Evolutionary conservation across 2,329 filamentous ascomycete species (phyloP), one percentile per base, ranked within the genome.

Genomic region (Colletotrichum coccodes): DNA sequence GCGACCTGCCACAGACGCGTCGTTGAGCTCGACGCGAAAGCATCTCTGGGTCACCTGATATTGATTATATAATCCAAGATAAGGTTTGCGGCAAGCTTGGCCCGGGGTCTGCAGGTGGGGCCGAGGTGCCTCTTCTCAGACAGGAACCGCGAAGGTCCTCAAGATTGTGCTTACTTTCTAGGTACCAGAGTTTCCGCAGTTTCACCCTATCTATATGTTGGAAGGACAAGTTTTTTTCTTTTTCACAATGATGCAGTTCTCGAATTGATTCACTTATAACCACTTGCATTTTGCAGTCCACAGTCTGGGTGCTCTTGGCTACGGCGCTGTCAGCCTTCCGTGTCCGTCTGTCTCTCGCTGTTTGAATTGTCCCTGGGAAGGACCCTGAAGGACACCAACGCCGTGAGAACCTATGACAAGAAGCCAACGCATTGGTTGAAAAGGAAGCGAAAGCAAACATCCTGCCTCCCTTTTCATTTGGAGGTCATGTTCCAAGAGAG

Each of bases 1-100:
- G 57, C 57, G 32, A 50, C 32, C 34, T 9, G 6, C 3, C 16
- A 32, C 23, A 50, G 53, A 64, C 70, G 67, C 67, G 67, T 68
- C 67, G 67, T 61, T 4, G 18, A 53, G n/a, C 34, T 44, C 38
- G 18, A 66, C 70, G 70, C 70, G 68, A 72, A 69, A 70, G 32
- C 66, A 49, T 62, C 54, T 69, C 68, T 60, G 47, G 28, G 30
- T 72, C 70, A 72, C 70, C 58, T 72, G 68, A 46, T 16, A 1
- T 0, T 7, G 18, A 36, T 60, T 56, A 64, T 4, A n/a, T 57
- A 65, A 69, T 18, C 28, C 3, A 1, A 36, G 23, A 52, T 57
- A 58, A 50, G 46, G 36, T 58, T 53, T 30, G 42, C 7, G 34
- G 28, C 28, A 9, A 23, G 14, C 54, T 46, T n/a, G 11, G 30